Evolutionary conservation across 2,329 filamentous ascomycete genomes (phyloP), one percentile per base, ranked within the genome.

Genomic region (Xylariaceae sp.): DNA sequence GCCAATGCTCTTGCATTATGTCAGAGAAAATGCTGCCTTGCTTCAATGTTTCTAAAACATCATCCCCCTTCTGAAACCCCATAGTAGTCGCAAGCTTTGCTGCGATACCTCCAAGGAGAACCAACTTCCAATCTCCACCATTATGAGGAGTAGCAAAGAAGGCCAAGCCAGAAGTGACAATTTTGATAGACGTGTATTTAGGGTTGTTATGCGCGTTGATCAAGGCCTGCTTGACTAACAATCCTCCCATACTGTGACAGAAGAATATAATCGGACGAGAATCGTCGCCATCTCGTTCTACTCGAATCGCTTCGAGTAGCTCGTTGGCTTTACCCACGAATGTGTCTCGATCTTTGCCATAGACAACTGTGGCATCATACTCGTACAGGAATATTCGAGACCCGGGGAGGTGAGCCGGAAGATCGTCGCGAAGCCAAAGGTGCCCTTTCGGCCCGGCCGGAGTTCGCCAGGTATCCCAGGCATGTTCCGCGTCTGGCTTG

Each of bases 71-170:
- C 8, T 43, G 40, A 17, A 43, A 54, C 8, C 53, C 50, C 11
- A 50, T 4, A 6, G 37, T 7, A 21, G 14, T 46, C 5, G 55
- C 52, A 35, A 61, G 46, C 21, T 53, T 54, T 1, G 46, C 40
- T 8, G 48, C 49, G 25, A 54, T 34, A 12, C 22, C 40, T 20
- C 55, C 59, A 4, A 58, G 20, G n/a, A 21, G 51, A 20, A 60
- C 46, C 36, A 53, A 32, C 33, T n/a, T 52, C 42, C 50, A 2
- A n/a, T n/a, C n/a, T n/a, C n/a, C n/a, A n/a, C 57, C 56, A 21
- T 49, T n/a, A 21, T 61, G 58, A 14, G 58, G 59, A 20, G 58
- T 62, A 12, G 51, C 58, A 25, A 62, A 62, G 46, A 62, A 61
- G 5, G 45, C 55, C 2, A 62, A 39, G 3, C 53, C 54, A 21